phyloP scores from a whole-genome alignment of 1,284 basidiomycete genomes.

The Boletus nobilissimus region DNA sequence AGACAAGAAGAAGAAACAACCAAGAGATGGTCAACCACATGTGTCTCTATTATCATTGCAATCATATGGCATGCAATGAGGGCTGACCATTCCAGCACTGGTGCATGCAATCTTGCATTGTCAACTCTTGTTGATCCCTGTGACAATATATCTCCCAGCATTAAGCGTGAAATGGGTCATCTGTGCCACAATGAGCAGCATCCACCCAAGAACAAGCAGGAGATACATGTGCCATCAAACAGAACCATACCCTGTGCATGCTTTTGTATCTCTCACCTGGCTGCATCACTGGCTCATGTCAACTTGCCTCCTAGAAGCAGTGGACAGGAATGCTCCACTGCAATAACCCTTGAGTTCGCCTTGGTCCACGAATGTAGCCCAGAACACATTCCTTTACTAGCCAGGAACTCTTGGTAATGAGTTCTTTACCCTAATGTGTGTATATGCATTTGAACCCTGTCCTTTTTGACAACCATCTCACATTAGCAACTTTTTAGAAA shows the following conservation, averaged over 20 bases:
- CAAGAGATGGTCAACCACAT: constrained; percentile 88
- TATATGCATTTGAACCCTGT: constrained; percentile 29
- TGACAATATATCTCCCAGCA: constrained; percentile 58
- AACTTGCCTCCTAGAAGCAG: constrained; percentile 42
- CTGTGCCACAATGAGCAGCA: constrained; percentile 89
- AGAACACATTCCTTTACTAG: constrained; percentile 68
- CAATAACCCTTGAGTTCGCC: constrained; percentile 51
- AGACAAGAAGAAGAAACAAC: constrained; percentile 67
- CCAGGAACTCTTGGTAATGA: constrained; percentile 81
- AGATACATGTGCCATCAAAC: constrained; percentile 42
- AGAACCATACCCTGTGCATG: constrained; percentile 33
- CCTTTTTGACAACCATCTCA: constrained; percentile 2
- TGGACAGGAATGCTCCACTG: constrained; percentile 44
- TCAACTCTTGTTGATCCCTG: not conserved
- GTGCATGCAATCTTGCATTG: constrained; percentile 59
- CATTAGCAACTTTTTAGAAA: constrained; percentile 81
- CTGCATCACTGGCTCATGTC: not conserved
- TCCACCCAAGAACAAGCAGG: constrained; percentile 58
- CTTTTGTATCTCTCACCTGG: not conserved
- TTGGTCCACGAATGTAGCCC: constrained; percentile 64
- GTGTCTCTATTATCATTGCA: constrained; percentile 92
- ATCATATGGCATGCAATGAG: constrained; percentile 95
- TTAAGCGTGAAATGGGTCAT: constrained; percentile 92
- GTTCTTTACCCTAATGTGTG: constrained; percentile 82
- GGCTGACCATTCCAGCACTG: constrained; percentile 90